These are phyloP conservation scores for Kurtzmaniella quercitrusa DNA, from an alignment of 1,139 yeast genomes.

Conservation along the genomic window DNA sequence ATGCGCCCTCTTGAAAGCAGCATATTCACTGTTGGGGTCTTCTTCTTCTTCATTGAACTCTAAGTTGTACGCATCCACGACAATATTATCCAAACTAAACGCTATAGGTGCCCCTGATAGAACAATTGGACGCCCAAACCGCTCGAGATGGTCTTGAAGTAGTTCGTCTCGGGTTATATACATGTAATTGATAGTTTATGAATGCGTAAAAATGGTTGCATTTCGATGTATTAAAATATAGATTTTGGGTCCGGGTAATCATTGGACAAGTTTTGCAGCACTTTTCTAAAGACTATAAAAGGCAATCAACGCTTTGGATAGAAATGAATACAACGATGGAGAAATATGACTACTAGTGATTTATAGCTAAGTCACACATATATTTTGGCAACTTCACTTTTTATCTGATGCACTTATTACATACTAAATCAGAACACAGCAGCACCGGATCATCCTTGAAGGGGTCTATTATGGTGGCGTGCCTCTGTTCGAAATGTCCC, in stretches of 20 bases:
- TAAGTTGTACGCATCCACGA: conserved; percentile 18
- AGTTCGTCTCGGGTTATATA: conserved; percentile 3
- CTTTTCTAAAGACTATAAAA: no score
- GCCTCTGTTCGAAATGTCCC: background rate
- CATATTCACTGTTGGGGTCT: conserved; percentile 13
- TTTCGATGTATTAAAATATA: background rate
- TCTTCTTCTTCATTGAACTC: conserved; percentile 13
- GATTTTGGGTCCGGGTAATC: background rate
- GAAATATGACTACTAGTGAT: no score
- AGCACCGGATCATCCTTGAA: background rate
- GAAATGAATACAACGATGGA: no score
- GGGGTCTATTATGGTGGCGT: background rate
- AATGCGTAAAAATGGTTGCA: background rate
- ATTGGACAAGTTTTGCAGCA: background rate
- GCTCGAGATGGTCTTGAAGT: background rate
- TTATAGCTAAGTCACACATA: no score
- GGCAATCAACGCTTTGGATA: no score
- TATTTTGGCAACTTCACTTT: conserved; percentile 1
- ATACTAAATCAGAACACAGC: conserved; percentile 1
- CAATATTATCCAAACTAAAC: conserved; percentile 12
- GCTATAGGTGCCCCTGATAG: background rate
- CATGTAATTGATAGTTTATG: background rate
- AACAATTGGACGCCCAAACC: conserved; percentile 1
- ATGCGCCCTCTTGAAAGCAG: conserved; percentile 18
- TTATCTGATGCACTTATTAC: background rate